Evolutionary conservation across 2,329 filamentous ascomycete species (phyloP), one percentile per base, ranked within the genome.

Genomic region (Didymella sp.): DNA sequence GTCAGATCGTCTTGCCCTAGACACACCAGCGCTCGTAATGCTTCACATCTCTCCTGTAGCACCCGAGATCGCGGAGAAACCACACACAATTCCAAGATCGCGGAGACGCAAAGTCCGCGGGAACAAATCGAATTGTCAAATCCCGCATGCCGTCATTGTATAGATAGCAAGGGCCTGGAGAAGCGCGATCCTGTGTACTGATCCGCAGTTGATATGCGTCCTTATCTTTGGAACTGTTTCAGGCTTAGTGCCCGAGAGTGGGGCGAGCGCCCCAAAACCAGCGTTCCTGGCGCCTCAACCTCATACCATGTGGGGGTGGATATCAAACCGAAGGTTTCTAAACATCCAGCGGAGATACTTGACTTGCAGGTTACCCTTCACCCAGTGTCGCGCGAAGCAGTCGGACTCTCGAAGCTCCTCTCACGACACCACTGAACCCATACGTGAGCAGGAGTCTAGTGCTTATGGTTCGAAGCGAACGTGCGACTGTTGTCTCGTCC

Each of bases 191-290:
- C n/a, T n/a, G n/a, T n/a, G 58, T 50, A 60, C 38, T 61, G 66
- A 69, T 65, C 52, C 54, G 51, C 31, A 33, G 37, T 43, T 48
- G 51, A 56, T 66, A 72, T 73, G 71, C 71, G 63, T 63, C 66
- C 72, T 75, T 75, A 75, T 75, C 73, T 74, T 61, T 67, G 28
- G 46, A 44, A 35, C 62, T 48, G 51, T 51, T 70, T 62, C 47
- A 46, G 62, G 67, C 21, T 48, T 73, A 71, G 71, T 59, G 67
- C 50, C 30, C 38, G 31, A 37, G 6, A 13, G 43, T 57, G 54
- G 48, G 48, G 54, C 37, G 48, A 48, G 30, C 42, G 11, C 17
- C 35, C 30, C 55, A 55, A 55, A 59, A 61, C n/a, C 24, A 21
- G 25, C 40, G 58, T 63, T 63, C 56, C 57, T 66, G 50, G 61